Evolutionary conservation across 192 early-diverging fungal species (phyloP).

Genomic region (Gryganskiella cystojenkinii): DNA sequence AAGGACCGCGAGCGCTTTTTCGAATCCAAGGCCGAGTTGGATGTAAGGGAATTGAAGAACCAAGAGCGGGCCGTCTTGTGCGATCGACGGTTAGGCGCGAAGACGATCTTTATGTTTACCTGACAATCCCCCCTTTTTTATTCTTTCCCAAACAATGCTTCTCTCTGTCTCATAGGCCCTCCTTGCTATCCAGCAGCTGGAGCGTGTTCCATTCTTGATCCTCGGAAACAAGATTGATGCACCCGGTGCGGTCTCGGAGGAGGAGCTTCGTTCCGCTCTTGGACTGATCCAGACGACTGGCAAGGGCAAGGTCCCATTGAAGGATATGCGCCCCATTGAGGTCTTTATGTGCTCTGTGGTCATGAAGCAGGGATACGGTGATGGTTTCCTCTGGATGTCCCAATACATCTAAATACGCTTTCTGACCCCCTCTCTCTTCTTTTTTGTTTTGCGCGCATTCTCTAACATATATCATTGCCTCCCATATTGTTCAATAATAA

Average conservation of each 20-base stretch:
- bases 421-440: not conserved
- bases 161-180: slow-evolving; percentile 66
- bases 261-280: slow-evolving; percentile 83
- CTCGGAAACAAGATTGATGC: slow-evolving; percentile 99
- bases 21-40: slow-evolving; percentile 94
- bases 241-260: slow-evolving; percentile 90
- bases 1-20: slow-evolving; percentile 84
- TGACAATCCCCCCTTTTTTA: too few species aligned
- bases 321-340: slow-evolving; percentile 95
- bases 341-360: slow-evolving; percentile 99
- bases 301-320: slow-evolving; percentile 93
- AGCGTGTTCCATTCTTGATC: slow-evolving; percentile 91
- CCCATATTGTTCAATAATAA: too few species aligned
- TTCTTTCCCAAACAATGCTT: not conserved
- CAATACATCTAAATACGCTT: slow-evolving; percentile 83
- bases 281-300: slow-evolving; percentile 97
- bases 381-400: slow-evolving; percentile 87
- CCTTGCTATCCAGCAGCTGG: slow-evolving; percentile 59
- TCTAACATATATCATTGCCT: too few species aligned
- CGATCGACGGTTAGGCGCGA: too few species aligned
- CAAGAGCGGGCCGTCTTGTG: too few species aligned
- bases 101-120: too few species aligned
- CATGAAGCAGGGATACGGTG: slow-evolving; percentile 97
- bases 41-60: too few species aligned
- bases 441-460: not conserved